Evolutionary conservation across 495 filamentous ascomycete genomes (phyloP).

Genomic region (Cercophora samala): DNA sequence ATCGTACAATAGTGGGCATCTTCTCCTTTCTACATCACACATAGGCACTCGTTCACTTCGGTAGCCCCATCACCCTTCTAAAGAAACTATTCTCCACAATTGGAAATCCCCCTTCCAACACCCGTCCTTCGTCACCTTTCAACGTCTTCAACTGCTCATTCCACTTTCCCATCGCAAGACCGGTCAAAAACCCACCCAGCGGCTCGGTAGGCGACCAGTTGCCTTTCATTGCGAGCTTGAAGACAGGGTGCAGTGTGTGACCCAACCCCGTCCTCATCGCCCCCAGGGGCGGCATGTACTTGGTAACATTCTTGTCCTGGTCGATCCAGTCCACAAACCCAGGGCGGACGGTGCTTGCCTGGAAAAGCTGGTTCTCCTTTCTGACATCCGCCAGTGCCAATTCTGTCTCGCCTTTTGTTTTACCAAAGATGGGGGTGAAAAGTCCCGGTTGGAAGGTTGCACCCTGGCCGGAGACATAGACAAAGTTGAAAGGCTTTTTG

Average conservation of each 20-base stretch:
- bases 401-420: constrained; percentile 64
- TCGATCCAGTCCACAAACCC: constrained; percentile 46
- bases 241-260: constrained; percentile 19
- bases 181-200: constrained; percentile 43
- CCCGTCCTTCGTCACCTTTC: constrained; percentile 43
- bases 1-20: no score
- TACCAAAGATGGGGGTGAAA: constrained; percentile 54
- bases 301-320: constrained; percentile 47
- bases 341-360: constrained; percentile 52
- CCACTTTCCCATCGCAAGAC: constrained; percentile 56
- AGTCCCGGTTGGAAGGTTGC: constrained; percentile 46
- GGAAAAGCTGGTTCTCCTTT: constrained; percentile 41
- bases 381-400: constrained; percentile 44
- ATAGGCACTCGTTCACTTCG: no score
- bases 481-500: constrained; percentile 58
- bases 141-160: constrained; percentile 46
- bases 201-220: constrained; percentile 42
- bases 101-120: constrained; percentile 39
- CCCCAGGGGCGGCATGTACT: constrained; percentile 39
- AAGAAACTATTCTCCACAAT: constrained; percentile 49
- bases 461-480: constrained; percentile 65
- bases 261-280: constrained; percentile 16
- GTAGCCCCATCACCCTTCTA: constrained; percentile 43
- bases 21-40: no score
- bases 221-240: constrained; percentile 9